Conservation (phyloP, 768 basidiomycete genomes). For the Lactarius hatsudake region DNA sequence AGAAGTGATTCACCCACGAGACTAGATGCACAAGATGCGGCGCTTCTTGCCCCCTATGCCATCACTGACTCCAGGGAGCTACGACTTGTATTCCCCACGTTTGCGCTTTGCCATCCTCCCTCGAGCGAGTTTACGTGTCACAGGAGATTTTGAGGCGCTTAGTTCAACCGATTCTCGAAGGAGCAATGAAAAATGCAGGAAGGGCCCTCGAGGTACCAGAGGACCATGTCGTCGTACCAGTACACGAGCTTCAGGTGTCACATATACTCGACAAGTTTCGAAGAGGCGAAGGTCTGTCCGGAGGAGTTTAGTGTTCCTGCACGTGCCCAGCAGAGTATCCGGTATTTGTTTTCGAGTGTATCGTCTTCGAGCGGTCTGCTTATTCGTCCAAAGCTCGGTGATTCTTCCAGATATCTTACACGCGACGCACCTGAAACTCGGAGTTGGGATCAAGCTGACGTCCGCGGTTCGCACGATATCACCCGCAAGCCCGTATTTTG, state of each 20-base stretch:
- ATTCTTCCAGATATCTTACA: slow-evolving; percentile 46
- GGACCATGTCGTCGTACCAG: slow-evolving; percentile 44
- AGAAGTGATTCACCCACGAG: background rate
- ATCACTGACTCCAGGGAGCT: slow-evolving; percentile 44
- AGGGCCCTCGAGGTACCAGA: slow-evolving; percentile 36
- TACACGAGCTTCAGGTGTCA: slow-evolving; percentile 53
- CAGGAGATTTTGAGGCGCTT: slow-evolving; percentile 49
- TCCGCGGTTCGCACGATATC: slow-evolving; percentile 58
- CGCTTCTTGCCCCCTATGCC: slow-evolving; percentile 50
- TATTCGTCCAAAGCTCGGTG: slow-evolving; percentile 43
- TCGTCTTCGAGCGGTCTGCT: background rate
- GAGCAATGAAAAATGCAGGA: slow-evolving; percentile 41
- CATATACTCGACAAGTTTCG: slow-evolving; percentile 53
- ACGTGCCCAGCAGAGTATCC: slow-evolving; percentile 53
- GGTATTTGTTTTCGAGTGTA: slow-evolving; percentile 35
- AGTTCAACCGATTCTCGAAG: slow-evolving; percentile 41
- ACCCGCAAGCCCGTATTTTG: slow-evolving; percentile 55
- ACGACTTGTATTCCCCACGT: slow-evolving; percentile 48
- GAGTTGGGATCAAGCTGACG: slow-evolving; percentile 54
- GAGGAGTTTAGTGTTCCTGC: slow-evolving; percentile 43
- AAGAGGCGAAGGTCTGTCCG: slow-evolving; percentile 44
- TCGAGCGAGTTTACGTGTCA: slow-evolving; percentile 42
- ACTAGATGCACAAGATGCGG: slow-evolving; percentile 59
- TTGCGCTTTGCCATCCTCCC: slow-evolving; percentile 50
- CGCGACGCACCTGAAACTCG: slow-evolving; percentile 50